Evolutionary conservation across 805 yeast species (phyloP), one percentile per base, ranked within the genome.

Genomic region (Metschnikowia sp.): DNA sequence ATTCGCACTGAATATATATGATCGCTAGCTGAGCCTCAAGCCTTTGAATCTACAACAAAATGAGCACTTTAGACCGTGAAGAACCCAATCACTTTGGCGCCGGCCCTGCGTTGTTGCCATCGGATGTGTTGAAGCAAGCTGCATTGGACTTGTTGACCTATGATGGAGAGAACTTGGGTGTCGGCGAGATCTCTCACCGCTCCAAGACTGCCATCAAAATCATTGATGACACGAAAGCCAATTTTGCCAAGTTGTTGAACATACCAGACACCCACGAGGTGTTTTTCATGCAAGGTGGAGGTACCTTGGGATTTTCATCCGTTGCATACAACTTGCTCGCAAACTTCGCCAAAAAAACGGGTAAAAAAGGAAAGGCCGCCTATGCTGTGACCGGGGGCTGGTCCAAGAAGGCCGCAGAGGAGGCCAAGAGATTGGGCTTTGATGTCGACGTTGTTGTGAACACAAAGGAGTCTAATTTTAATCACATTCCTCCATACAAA

Each of bases 131-230:
- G 45, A 84, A 88, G 68, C 84, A 88, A 69, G 96, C 97, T 5
- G 96, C 97, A 2, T 63, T 66, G 31, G 98, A 94, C 64, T 74
- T 94, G 53, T 64, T 94, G 51, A 80, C 83, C 60, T 94, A 80
- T 68, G 72, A 86, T 45, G 75, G 72, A 36, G 70, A 75, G 32
- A 95, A 91, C 28, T 75, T 94, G 48, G 99, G 99, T 38, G 77
- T 89, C 40, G 98, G 97, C 56, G 99, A 94, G 69, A 88, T 94
- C 58, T 90, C 97, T 22, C 99, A 94, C 67, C 87, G 99, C 59
- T 88, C 97, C 4, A 76, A 79, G 47, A 86, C 87, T 30, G 99
- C 97, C 28, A 76, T 77, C 28, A 74, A 77, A 48, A 84, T 94
- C 48, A 84, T 94, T 52, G 84, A 89, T 53, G 79, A 79, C 53